These are phyloP conservation scores for Dictyostelium firmibasis DNA, from an alignment of 78 protist species.

Conservation along the genomic window DNA sequence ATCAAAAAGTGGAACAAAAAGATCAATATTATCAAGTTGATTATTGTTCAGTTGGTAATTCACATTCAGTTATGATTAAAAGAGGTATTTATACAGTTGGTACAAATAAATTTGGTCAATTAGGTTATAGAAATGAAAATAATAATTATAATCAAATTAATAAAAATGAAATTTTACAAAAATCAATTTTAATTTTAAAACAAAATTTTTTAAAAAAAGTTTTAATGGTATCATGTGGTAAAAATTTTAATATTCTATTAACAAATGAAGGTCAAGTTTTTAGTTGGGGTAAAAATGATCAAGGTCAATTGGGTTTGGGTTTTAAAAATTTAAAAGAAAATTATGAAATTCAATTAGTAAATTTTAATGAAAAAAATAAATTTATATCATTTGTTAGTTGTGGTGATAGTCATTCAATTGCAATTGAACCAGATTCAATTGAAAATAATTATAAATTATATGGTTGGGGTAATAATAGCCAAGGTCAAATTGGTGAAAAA, in stretches of 20 bases:
- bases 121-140: background rate
- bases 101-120: background rate
- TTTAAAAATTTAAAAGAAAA: background rate
- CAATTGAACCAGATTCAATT: background rate
- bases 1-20: background rate
- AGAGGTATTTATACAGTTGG: background rate
- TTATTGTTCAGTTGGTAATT: background rate
- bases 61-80: background rate
- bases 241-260: background rate
- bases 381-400: background rate
- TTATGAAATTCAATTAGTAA: background rate
- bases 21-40: background rate
- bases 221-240: slow-evolving; percentile 50
- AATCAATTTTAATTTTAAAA: background rate
- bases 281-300: slow-evolving; percentile 34
- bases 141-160: too few relatives aligned
- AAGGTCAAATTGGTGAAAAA: background rate
- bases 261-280: background rate
- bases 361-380: background rate
- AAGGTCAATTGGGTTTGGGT: slow-evolving; percentile 52
- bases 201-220: background rate
- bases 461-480: background rate
- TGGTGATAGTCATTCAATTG: slow-evolving; percentile 19
- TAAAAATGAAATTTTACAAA: background rate
- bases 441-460: background rate